phyloP scores from a whole-genome alignment of 306 rosid genomes.

The Sicyos baderoa region DNA sequence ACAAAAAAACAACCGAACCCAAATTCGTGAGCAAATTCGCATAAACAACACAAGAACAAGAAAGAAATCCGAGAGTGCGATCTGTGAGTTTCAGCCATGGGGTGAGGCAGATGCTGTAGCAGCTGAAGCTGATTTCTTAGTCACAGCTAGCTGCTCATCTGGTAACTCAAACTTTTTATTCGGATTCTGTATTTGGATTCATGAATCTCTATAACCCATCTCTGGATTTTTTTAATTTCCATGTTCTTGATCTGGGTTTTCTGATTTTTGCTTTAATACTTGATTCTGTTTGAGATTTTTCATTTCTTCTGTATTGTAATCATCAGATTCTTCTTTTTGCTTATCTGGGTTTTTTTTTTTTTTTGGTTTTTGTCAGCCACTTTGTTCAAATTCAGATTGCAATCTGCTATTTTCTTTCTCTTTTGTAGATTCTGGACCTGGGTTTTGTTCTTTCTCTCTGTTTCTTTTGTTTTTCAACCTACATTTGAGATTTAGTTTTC shows the following conservation, averaged over 20 bases:
- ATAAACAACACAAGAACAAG: conserved; percentile 17
- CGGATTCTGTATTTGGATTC: background rate
- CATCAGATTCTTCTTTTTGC: background rate
- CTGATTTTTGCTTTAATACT: background rate
- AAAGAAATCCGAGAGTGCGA: conserved; percentile 22
- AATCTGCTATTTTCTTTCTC: background rate
- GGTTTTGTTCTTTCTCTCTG: background rate
- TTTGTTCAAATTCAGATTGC: background rate
- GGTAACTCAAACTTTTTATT: background rate
- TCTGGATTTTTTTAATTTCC: background rate
- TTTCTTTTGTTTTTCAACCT: background rate
- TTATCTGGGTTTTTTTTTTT: background rate
- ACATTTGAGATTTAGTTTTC: background rate
- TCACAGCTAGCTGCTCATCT: conserved; percentile 27
- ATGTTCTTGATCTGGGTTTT: conserved; percentile 12
- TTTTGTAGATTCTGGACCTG: conserved; percentile 10
- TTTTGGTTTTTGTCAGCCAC: background rate
- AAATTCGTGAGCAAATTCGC: conserved; percentile 29
- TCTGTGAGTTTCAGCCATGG: conserved; percentile 38
- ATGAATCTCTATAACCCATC: background rate
- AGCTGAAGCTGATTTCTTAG: conserved; percentile 37
- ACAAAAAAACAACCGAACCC: background rate
- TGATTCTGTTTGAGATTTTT: background rate
- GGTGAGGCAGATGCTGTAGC: conserved; percentile 27
- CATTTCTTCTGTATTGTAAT: background rate